A percentile compares a stretch with the other conserved stretches of the same genome.
phyloP scores from a whole-genome alignment of 2,329 filamentous ascomycete species.

The Pseudophaeomoniella oleicola region DNA sequence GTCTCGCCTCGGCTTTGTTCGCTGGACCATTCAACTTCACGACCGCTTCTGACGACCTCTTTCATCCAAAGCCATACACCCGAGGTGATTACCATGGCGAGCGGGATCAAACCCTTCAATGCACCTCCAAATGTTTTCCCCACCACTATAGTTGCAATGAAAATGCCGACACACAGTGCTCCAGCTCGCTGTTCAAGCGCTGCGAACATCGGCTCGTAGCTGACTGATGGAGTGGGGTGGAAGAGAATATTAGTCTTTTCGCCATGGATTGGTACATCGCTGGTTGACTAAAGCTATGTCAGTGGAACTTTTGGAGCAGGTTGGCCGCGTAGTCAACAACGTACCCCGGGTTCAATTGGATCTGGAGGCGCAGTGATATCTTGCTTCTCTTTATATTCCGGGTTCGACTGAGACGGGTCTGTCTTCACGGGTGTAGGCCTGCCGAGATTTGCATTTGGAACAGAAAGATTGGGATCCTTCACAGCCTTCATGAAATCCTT shows the following conservation, averaged over 20 bases:
- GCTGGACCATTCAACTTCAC: constrained; percentile 75
- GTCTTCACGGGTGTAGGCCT: constrained; percentile 61
- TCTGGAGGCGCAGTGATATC: constrained; percentile 86
- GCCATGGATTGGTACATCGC: constrained; percentile 87
- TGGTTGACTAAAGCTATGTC: too few species aligned
- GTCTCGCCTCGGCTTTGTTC: constrained; percentile 75
- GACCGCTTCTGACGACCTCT: constrained; percentile 66
- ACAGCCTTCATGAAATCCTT: constrained; percentile 54
- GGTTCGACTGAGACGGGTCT: constrained; percentile 52
- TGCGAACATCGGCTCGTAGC: constrained; percentile 77
- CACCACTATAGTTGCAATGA: constrained; percentile 58
- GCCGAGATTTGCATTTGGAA: constrained; percentile 79
- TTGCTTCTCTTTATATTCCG: constrained; percentile 72
- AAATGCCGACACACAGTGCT: constrained; percentile 54
- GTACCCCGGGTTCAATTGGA: constrained; percentile 65
- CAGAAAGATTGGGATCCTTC: constrained; percentile 60
- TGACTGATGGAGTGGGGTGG: constrained; percentile 80
- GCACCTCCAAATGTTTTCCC: constrained; percentile 69
- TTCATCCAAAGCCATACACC: constrained; percentile 84
- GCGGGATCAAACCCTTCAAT: constrained; percentile 59
- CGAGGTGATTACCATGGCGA: constrained; percentile 56
- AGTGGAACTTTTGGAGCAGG: too few species aligned
- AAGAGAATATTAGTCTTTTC: constrained; percentile 96
- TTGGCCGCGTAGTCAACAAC: too few species aligned
- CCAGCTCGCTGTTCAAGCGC: constrained; percentile 61